Evolutionary conservation across 768 basidiomycete genomes (phyloP), one percentile per base, ranked within the genome.

Genomic region (Candolleomyces efflorescens): DNA sequence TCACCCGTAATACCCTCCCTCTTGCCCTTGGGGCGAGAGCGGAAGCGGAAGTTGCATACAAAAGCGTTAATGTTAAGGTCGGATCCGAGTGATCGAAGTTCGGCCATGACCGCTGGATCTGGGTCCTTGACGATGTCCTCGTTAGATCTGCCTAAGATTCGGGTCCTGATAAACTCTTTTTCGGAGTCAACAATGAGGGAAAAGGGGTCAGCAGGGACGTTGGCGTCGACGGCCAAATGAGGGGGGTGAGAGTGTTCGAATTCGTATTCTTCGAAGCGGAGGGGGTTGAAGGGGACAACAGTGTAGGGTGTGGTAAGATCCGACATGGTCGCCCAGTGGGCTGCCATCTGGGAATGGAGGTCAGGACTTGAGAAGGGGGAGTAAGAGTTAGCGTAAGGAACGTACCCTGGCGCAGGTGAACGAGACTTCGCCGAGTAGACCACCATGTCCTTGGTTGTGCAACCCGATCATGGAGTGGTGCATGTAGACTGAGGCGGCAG

Each of bases 21-120:
- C 24, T 2, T 45, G 17, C 1, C 46, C 53, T 18, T 54, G 47
- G 71, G 56, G 18, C 69, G 66, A 67, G 78, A 78, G 66, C 80
- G 78, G 66, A 71, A 72, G 18, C 69, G 66, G 68, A 79, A 78
- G 66, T 80, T 79, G 66, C 71, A 72, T 2, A 73, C 69, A 55
- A 80, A 80, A 2, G 72, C 68, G 56, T 79, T 78, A 67, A 81
- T 77, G 52, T 65, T 69, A 55, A 80, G 70, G 59, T 80, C 79
- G 6, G 72, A 71, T 17, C 76, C 77, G 9, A 67, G 59, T 0
- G 54, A 26, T 12, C 51, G 51, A 11, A 67, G 27, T 45, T 62
- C 53, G 11, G 27, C 39, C 37, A 63, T 53, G 39, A 59, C 59
- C 1, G 58, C 56, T 12, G 59, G 55, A 49, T 62, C 54, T 10